Evolutionary conservation across 345 rosid genomes (phyloP).

Genomic region (Raphanus raphanistrum): DNA sequence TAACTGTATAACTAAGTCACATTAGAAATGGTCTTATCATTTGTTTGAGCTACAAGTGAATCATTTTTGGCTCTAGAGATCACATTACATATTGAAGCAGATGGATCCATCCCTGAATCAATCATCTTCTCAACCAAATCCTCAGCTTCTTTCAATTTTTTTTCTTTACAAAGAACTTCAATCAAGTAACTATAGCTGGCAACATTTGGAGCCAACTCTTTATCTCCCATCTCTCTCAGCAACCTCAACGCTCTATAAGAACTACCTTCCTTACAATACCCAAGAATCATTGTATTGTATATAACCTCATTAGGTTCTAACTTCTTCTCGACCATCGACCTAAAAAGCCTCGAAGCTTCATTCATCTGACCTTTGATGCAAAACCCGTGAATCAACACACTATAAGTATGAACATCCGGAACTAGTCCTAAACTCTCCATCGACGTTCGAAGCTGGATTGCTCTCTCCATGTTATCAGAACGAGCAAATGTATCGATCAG

Average conservation of each 20-base stretch:
- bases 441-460: constrained; percentile 47
- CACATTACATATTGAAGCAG: constrained; percentile 44
- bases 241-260: constrained; percentile 65
- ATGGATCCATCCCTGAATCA: constrained; percentile 48
- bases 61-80: constrained; percentile 47
- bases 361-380: constrained; percentile 73
- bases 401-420: constrained; percentile 62
- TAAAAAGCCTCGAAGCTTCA: constrained; percentile 58
- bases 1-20: neutral
- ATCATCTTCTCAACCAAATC: constrained; percentile 55
- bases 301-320: constrained; percentile 65
- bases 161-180: constrained; percentile 61
- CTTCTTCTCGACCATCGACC: constrained; percentile 47
- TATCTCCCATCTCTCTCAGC: constrained; percentile 58
- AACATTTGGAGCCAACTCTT: constrained; percentile 55
- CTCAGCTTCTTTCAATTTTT: constrained; percentile 64
- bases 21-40: neutral
- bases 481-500: constrained; percentile 53
- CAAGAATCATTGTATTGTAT: constrained; percentile 66
- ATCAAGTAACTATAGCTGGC: constrained; percentile 62
- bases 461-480: constrained; percentile 57
- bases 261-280: constrained; percentile 75
- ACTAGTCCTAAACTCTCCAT: constrained; percentile 60
- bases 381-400: constrained; percentile 66
- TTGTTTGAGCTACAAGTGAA: constrained; percentile 9